Percentiles rank a stretch among this genome's conserved stretches.
Evolutionary conservation across 202 grass and related monocot species (phyloP).

Genomic region (Saccharum hybrid): DNA sequence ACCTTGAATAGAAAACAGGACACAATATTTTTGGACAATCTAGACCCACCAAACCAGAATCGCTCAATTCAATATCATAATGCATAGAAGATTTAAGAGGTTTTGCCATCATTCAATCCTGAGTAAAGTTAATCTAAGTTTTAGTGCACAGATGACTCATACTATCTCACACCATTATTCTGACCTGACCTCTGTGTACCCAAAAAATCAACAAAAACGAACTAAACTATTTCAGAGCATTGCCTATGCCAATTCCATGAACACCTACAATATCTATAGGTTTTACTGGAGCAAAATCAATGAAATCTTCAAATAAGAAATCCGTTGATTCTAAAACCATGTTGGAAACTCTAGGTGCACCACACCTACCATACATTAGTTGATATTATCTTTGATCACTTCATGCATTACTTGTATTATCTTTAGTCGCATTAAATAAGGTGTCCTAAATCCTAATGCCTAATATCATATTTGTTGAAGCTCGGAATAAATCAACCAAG

Average conservation of each 20-base stretch:
- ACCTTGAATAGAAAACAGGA: background rate
- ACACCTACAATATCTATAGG: background rate
- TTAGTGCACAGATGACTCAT: background rate
- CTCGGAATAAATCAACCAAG: background rate
- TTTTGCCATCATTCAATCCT: background rate
- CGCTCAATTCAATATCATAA: conserved; percentile 1
- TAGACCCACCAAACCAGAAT: background rate
- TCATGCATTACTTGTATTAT: background rate
- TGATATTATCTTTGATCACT: background rate
- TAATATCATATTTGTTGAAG: background rate
- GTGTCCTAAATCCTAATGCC: background rate
- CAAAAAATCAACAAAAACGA: conserved; percentile 9
- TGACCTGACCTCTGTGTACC: background rate
- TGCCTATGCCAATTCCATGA: conserved; percentile 1
- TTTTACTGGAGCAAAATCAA: background rate
- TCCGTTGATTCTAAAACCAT: background rate
- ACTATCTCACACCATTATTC: background rate
- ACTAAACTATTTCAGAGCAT: background rate
- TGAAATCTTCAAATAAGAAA: background rate
- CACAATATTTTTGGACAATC: background rate
- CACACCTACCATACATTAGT: background rate
- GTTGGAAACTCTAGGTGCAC: background rate
- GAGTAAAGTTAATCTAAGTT: background rate
- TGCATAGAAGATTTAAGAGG: background rate
- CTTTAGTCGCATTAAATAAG: background rate